Evolutionary conservation across 345 rosid genomes (phyloP).

Genomic region (Iberis pinnata): DNA sequence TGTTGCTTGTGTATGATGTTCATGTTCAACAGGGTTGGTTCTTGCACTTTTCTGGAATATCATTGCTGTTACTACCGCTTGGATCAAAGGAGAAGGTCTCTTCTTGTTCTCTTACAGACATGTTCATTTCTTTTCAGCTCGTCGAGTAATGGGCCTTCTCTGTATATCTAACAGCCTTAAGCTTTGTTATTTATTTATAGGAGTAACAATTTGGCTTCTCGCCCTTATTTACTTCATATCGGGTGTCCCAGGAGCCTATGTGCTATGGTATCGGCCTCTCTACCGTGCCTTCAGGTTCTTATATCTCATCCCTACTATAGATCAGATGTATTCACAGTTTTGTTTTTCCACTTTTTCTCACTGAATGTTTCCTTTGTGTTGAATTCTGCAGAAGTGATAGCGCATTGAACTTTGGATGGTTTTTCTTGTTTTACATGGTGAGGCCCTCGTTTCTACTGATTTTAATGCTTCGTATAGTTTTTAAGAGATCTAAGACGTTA

Average conservation of each 20-base stretch:
- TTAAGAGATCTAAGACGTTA: slow-evolving; percentile 2
- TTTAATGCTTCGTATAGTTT: not conserved
- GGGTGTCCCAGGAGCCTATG: slow-evolving; percentile 91
- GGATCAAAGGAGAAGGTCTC: slow-evolving; percentile 84
- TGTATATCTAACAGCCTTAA: not conserved
- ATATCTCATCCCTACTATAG: not conserved
- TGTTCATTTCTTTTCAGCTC: not conserved
- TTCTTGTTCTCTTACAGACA: slow-evolving; percentile 2
- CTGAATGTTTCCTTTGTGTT: not conserved
- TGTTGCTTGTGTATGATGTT: not conserved
- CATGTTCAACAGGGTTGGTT: slow-evolving; percentile 56
- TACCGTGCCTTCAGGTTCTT: slow-evolving; percentile 85
- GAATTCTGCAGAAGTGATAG: slow-evolving; percentile 68
- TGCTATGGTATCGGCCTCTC: slow-evolving; percentile 91
- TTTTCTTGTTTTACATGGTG: slow-evolving; percentile 79
- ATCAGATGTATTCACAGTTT: not conserved
- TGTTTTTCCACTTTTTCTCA: not conserved
- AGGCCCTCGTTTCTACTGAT: not conserved
- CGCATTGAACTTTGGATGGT: slow-evolving; percentile 79
- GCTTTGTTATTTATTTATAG: slow-evolving; percentile 28
- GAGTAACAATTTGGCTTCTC: slow-evolving; percentile 88
- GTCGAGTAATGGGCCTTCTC: slow-evolving; percentile 1
- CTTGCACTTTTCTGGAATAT: slow-evolving; percentile 84
- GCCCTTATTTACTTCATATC: slow-evolving; percentile 81
- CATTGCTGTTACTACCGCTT: slow-evolving; percentile 70